These are phyloP conservation scores for Termitomyces sp. DNA, from an alignment of 768 basidiomycete species.

Conservation along the genomic window DNA sequence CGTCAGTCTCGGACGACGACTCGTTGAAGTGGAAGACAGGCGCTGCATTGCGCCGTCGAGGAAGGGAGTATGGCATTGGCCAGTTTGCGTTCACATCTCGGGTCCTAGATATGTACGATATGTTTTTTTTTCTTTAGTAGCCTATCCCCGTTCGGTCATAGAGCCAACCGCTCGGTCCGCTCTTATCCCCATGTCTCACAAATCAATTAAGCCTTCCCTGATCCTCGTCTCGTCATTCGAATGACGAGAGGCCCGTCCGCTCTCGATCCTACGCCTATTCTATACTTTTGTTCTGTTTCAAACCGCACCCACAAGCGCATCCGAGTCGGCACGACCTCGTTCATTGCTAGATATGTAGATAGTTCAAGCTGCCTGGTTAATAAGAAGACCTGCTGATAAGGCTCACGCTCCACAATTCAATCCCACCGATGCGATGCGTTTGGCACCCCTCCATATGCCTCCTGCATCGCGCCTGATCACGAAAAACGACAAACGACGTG, in stretches of 20 bases:
- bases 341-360: neutral
- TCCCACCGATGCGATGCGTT: neutral
- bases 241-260: neutral
- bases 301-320: neutral
- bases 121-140: slow-evolving; percentile 3
- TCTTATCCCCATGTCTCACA: neutral
- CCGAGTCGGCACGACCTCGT: neutral
- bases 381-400: neutral
- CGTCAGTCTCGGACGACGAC: slow-evolving; percentile 7
- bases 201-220: neutral
- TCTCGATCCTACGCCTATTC: neutral
- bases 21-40: slow-evolving; percentile 33
- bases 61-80: slow-evolving; percentile 27
- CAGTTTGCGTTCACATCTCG: neutral
- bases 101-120: neutral
- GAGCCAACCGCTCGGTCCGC: neutral
- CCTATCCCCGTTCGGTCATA: neutral
- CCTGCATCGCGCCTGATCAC: neutral
- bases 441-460: neutral
- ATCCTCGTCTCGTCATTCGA: neutral
- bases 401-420: neutral
- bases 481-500: neutral
- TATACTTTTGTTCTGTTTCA: neutral
- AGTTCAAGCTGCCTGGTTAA: neutral
- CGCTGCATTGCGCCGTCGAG: slow-evolving; percentile 11